Base-by-base conservation (phyloP, 306 rosid species). In the peach (Prunus persica) region DNA sequence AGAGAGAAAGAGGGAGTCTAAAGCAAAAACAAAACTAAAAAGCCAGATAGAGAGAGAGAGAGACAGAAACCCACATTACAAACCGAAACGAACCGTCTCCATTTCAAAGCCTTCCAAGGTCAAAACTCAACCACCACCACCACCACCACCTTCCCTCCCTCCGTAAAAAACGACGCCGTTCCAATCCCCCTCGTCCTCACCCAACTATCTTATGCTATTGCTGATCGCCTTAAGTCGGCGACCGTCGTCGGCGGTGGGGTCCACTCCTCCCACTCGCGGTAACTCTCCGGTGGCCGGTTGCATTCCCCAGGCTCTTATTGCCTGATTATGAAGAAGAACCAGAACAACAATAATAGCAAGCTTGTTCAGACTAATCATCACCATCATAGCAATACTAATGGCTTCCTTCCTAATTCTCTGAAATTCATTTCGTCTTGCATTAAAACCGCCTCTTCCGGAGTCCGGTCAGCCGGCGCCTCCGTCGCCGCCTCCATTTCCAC, bases 361-460 rank as follows among this genome's bases (percentile, higher is more conserved):
- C 58, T 73, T 16, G 77, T 46, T 19, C 69, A 18, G 57, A 60
- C 45, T 11, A 73, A 45, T 62, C 68, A 62, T 24, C 41, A 72
- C 34, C 54, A 61, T 18, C 67, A 27, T 15, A 32, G 20, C 25
- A 82, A 28, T 56, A 38, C 51, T 43, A 89, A 91, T 78, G 91
- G 97, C 57, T 91, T 91, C 49, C 78, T 94, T 62, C 97, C 98
- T 12, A 87, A 84, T 87, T 94, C 98, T 70, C 72, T 94, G 81
- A 94, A 87, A 86, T 94, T 94, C 76, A 90, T 94, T 4, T 94
- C 98, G 6, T 92, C 96, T 65, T 94, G 96, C 81, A 84, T 94
- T 74, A 94, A 88, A 79, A 92, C 93, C 32, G 98, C 98, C 65
- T 92, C 98, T 60, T 87, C 97, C 60, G 97, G 97, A 47, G 95